These are phyloP conservation scores for Purshia tridentata DNA, from an alignment of 306 rosid species.

Conservation along the genomic window DNA sequence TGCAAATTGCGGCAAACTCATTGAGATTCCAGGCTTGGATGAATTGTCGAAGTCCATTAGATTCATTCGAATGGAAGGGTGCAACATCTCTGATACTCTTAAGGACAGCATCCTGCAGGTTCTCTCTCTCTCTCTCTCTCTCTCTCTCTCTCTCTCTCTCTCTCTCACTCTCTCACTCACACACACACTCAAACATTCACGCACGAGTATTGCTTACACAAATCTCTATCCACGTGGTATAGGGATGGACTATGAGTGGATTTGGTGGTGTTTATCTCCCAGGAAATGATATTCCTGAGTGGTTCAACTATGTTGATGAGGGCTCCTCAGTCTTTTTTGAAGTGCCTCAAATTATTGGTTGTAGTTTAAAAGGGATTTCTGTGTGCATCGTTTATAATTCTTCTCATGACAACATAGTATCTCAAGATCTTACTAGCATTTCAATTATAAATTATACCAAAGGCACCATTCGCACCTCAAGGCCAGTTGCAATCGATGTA, in stretches of 20 bases:
- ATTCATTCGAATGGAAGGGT: constrained; percentile 15
- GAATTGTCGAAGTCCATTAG: not conserved
- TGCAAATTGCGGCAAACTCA: constrained; percentile 17
- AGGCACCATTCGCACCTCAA: not conserved
- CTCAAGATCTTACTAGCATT: not conserved
- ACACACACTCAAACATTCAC: not conserved
- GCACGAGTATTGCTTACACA: not conserved
- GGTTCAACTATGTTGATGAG: constrained; percentile 12
- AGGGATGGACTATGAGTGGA: constrained; percentile 16
- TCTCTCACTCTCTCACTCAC: not conserved
- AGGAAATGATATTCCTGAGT: constrained; percentile 21
- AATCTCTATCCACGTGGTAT: not conserved
- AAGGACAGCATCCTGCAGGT: constrained; percentile 28
- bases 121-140: constrained; percentile 5
- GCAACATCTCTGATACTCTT: constrained; percentile 7
- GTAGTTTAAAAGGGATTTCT: constrained; percentile 9
- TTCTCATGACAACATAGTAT: not conserved
- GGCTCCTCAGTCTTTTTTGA: constrained; percentile 10
- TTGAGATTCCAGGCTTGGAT: constrained; percentile 21
- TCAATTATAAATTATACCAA: constrained; percentile 16
- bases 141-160: constrained; percentile 6
- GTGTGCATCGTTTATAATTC: constrained; percentile 10
- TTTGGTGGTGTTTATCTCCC: constrained; percentile 20
- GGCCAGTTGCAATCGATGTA: not conserved
- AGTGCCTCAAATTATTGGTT: constrained; percentile 5